Conservation (phyloP, 2,329 filamentous ascomycete species). For the Neocatenulostroma microsporum region DNA sequence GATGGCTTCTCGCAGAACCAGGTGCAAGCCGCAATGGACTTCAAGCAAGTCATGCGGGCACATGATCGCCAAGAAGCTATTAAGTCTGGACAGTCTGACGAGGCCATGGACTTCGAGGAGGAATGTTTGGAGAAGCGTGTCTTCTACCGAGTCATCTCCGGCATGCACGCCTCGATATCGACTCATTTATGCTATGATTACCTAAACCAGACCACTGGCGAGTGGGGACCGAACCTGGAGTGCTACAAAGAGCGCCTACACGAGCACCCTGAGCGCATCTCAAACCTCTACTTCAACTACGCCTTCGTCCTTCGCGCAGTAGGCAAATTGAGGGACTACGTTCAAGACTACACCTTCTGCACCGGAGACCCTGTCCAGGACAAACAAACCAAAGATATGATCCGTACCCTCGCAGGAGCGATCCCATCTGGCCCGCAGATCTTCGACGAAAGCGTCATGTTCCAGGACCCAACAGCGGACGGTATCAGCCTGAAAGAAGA, state of each 20-base stretch:
- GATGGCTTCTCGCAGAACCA: constrained; percentile 38
- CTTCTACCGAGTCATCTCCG: constrained; percentile 89
- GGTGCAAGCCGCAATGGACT: constrained; percentile 51
- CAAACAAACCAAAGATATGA: constrained; percentile 67
- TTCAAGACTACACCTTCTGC: constrained; percentile 84
- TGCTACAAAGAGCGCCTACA: constrained; percentile 89
- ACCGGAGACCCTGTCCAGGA: constrained; percentile 77
- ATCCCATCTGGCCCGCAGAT: constrained; percentile 64
- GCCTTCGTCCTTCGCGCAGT: constrained; percentile 87
- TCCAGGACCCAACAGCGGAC: constrained; percentile 49
- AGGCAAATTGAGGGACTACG: constrained; percentile 76
- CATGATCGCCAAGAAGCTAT: constrained; percentile 54
- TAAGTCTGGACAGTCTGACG: constrained; percentile 43
- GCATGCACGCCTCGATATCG: constrained; percentile 97
- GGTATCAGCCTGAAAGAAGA: constrained; percentile 81
- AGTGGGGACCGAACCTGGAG: constrained; percentile 82
- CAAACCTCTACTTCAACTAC: constrained; percentile 99
- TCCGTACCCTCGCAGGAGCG: constrained; percentile 64
- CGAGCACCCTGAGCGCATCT: constrained; percentile 77
- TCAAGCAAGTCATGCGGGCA: constrained; percentile 52
- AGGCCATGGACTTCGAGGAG: constrained; percentile 69
- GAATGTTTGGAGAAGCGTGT: constrained; percentile 98
- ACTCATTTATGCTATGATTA: constrained; percentile 95
- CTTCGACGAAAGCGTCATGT: constrained; percentile 95
- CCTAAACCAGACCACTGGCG: constrained; percentile 85